Conservation (phyloP, 2,329 filamentous ascomycete genomes). For the Tolypocladium tropicale region DNA sequence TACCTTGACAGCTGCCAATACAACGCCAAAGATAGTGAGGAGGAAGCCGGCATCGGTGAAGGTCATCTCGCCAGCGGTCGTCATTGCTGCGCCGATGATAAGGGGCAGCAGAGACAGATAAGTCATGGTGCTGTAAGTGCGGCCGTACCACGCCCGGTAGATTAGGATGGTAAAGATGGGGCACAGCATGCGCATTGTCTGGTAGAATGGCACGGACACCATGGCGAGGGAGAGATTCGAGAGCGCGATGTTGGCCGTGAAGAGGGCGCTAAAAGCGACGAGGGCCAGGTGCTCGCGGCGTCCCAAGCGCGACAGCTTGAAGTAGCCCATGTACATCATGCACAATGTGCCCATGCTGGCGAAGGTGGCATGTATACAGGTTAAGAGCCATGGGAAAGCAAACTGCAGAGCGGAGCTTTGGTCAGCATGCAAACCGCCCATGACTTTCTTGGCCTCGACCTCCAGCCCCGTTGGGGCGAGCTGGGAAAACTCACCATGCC, state of each 20-base stretch:
- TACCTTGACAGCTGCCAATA: constrained; percentile 46
- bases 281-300: constrained; percentile 44
- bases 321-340: constrained; percentile 40
- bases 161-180: constrained; percentile 53
- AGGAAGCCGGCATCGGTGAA: constrained; percentile 48
- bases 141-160: constrained; percentile 44
- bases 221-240: constrained; percentile 52
- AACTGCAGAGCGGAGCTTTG: constrained; percentile 28
- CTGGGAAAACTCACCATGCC: constrained; percentile 29
- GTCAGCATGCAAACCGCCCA: background rate
- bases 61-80: constrained; percentile 52
- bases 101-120: constrained; percentile 52
- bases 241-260: constrained; percentile 53
- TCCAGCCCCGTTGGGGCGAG: background rate
- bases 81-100: constrained; percentile 47
- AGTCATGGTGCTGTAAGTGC: constrained; percentile 43
- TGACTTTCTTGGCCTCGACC: background rate
- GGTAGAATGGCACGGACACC: constrained; percentile 57
- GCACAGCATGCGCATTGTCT: constrained; percentile 51
- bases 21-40: constrained; percentile 42
- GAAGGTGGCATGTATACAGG: constrained; percentile 46
- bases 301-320: constrained; percentile 41
- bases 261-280: constrained; percentile 48
- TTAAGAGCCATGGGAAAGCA: constrained; percentile 50
- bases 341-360: constrained; percentile 45